Base-by-base conservation (phyloP, 2,329 filamentous ascomycete species). In the Phialophora expanda region DNA sequence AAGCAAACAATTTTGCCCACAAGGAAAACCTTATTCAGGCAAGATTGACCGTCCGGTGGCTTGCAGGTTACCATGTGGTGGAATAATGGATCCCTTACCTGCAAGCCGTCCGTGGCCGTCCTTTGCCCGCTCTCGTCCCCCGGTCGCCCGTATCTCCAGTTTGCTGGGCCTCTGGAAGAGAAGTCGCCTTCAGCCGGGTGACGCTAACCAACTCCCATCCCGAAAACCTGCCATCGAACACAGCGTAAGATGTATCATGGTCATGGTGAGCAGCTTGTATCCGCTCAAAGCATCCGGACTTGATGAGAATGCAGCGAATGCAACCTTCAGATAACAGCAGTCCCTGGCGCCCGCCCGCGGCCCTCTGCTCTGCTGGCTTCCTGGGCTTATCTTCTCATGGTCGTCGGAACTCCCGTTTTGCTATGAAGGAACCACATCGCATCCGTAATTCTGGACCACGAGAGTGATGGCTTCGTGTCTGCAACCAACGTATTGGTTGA, bases 171-270 rank as follows among this genome's bases (percentile, higher is more conserved):
- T 14, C 1, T 32, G 8, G 9, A 41, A 41, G 26, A 44, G 28
- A 41, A 32, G 20, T 32, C 56, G 56, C 56, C 38, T 59, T 48
- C 12, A 5, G 48, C 48, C n/a, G 48, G 48, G 20, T 7, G 20
- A 51, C 48, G 24, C 48, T 51, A 59, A 50, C 24, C 46, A 24
- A 24, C 22, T 48, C 12, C 14, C 22, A 32, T 30, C 24, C 14
- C 32, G 24, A 46, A 30, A 50, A 28, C 44, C 24, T 32, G 17
- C 41, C n/a, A 24, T 17, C 44, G n/a, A 26, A 59, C 7, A 24
- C 30, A 17, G 58, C 58, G 58, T 61, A 61, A 44, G 46, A 61
- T 61, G 51, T 26, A 61, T 61, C 58, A 61, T 61, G 58, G 58
- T 51, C 1, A 22, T 50, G 4, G 41, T 46, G 14, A 30, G 41